Evolutionary conservation across 306 rosid species (phyloP), one percentile per base, ranked within the genome.

Genomic region (Prunus mira): DNA sequence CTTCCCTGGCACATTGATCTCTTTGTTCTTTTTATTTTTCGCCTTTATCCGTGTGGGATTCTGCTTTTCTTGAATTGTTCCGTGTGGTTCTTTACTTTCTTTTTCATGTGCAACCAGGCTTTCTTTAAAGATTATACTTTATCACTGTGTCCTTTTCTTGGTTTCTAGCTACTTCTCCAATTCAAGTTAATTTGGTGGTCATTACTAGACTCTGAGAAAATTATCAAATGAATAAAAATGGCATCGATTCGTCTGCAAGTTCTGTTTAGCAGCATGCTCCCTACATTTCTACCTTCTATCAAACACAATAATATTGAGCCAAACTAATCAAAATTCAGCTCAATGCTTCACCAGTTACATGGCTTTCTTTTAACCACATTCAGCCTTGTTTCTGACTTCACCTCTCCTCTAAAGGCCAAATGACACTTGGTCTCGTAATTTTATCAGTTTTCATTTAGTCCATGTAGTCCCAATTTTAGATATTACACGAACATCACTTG

Each of bases 51-150:
- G 64, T 72, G 49, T 27, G 55, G 65, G 61, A 52, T 76, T 80
- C 71, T 72, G 82, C 73, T 74, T 69, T 58, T 56, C 41, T 69
- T 70, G 74, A 69, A 41, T 73, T 73, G 74, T 76, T 55, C 69
- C 69, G 66, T 72, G 75, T 51, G 72, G 60, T 69, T 82, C 83
- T 70, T 83, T 78, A 72, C 79, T 79, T 79, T 82, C 70, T 79
- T 79, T 56, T 78, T 76, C 84, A 77, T 75, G 58, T 76, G 82
- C 78, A 76, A 9, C 77, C 51, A 68, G 78, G 71, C 75, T 79
- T 79, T 70, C 68, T 79, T 75, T 34, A 80, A 46, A 46, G 57
- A 54, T 78, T 51, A 79, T 45, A 51, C 83, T 76, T 79, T 70
- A 45, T 32, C 73, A 67, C 43, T 38, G 24, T 70, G 43, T 41